These are phyloP conservation scores for Pythium grandisporangium DNA, from an alignment of 352 stramenopile species.

Conservation along the genomic window DNA sequence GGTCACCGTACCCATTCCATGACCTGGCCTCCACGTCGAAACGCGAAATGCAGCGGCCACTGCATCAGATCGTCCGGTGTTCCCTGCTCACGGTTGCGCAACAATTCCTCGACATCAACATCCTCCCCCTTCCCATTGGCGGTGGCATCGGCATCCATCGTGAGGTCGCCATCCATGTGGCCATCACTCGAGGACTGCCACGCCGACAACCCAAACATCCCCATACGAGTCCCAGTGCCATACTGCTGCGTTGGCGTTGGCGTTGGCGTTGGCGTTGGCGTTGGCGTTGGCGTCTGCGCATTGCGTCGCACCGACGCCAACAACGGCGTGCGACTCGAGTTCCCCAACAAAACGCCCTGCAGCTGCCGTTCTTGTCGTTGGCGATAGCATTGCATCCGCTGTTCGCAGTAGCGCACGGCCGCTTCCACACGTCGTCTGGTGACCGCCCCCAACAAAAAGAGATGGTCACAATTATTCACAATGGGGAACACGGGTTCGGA, in stretches of 20 bases:
- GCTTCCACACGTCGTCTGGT: constrained; percentile 38
- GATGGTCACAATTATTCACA: constrained; percentile 51
- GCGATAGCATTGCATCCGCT: constrained; percentile 16
- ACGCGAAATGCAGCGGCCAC: constrained; percentile 58
- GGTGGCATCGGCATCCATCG: too few species aligned
- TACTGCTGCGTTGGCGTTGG: constrained; percentile 3
- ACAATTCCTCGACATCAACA: too few species aligned
- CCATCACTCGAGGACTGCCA: not conserved
- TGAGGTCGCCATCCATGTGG: too few species aligned
- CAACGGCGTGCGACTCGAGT: too few species aligned
- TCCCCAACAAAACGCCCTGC: not conserved
- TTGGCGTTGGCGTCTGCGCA: constrained; percentile 1
- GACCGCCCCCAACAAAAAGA: constrained; percentile 61
- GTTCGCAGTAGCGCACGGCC: constrained; percentile 49
- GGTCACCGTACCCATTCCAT: constrained; percentile 53
- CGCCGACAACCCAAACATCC: not conserved
- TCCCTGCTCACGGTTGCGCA: too few species aligned
- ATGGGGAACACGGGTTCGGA: constrained; percentile 66
- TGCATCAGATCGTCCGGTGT: constrained; percentile 24
- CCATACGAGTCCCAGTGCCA: too few species aligned
- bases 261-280: not conserved
- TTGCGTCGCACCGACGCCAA: not conserved
- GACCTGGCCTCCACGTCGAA: constrained; percentile 55
- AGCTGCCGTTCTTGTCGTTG: not conserved
- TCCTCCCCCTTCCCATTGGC: too few species aligned